Evolutionary conservation across 352 stramenopile genomes (phyloP).

Genomic region (Globisporangium apiculatum): DNA sequence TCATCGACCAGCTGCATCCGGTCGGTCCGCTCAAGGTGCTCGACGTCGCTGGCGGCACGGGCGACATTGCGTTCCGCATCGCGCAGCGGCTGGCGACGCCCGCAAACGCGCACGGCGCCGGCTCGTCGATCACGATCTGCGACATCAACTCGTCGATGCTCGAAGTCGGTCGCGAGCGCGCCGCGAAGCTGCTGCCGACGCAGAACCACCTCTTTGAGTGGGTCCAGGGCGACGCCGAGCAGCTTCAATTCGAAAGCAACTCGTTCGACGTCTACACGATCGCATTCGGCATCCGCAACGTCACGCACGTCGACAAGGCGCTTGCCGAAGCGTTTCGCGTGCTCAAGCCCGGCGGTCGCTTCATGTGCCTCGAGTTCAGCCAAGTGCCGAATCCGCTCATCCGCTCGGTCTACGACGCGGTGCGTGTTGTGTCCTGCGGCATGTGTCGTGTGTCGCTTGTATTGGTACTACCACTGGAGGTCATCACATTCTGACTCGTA

Average conservation of each 20-base stretch:
- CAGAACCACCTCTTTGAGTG: slow-evolving; percentile 77
- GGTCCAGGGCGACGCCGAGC: slow-evolving; percentile 95
- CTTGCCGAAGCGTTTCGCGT: slow-evolving; percentile 94
- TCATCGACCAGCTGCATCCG: slow-evolving; percentile 85
- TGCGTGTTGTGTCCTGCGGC: slow-evolving; percentile 29
- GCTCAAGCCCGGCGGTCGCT: slow-evolving; percentile 93
- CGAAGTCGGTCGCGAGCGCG: slow-evolving; percentile 90
- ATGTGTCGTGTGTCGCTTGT: too few species aligned
- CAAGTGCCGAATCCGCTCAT: slow-evolving; percentile 92
- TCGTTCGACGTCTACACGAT: slow-evolving; percentile 99
- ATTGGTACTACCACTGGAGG: too few species aligned
- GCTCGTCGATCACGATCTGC: slow-evolving; percentile 92
- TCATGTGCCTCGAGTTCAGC: slow-evolving; percentile 98
- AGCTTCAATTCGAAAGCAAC: slow-evolving; percentile 92
- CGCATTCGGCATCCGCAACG: slow-evolving; percentile 98
- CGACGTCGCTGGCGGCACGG: slow-evolving; percentile 98
- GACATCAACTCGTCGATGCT: slow-evolving; percentile 99
- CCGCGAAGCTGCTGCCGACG: slow-evolving; percentile 58
- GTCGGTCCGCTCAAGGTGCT: slow-evolving; percentile 76
- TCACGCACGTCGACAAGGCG: slow-evolving; percentile 95
- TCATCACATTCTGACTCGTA: too few species aligned
- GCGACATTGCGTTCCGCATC: slow-evolving; percentile 98
- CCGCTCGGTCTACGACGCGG: slow-evolving; percentile 90
- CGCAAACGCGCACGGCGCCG: slow-evolving; percentile 21
- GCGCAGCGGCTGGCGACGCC: slow-evolving; percentile 52